phyloP scores from a whole-genome alignment of 1,284 basidiomycete species.

The Rhodotorula sp. region DNA sequence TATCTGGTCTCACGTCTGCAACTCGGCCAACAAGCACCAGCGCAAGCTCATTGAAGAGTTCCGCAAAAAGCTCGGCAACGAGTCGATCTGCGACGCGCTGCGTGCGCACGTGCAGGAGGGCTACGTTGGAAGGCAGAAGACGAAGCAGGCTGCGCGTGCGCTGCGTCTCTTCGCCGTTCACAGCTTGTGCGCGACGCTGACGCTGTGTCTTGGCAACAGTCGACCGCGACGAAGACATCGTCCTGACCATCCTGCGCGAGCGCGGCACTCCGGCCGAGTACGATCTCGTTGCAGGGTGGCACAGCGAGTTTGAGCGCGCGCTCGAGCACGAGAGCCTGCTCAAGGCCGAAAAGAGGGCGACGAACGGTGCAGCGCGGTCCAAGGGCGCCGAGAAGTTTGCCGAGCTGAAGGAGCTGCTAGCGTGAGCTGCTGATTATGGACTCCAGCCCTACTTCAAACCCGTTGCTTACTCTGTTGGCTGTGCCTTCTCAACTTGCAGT shows the following conservation, averaged over 20 bases:
- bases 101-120: conserved; percentile 32
- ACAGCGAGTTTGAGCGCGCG: conserved; percentile 12
- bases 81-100: conserved; percentile 20
- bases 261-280: conserved; percentile 9
- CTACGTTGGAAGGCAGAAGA: conserved; percentile 25
- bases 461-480: not conserved
- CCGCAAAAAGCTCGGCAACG: conserved; percentile 24
- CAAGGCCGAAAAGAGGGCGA: too few species aligned
- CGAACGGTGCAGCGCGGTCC: not conserved
- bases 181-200: not conserved
- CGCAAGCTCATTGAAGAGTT: conserved; percentile 30
- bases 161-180: not conserved
- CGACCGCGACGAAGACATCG: conserved; percentile 30
- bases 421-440: conserved; percentile 18
- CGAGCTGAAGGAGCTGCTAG: conserved; percentile 35
- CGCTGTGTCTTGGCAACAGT: not conserved
- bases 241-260: conserved; percentile 36
- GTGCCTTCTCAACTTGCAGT: not conserved
- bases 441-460: not conserved
- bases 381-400: conserved; percentile 10
- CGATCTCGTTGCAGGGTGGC: conserved; percentile 28
- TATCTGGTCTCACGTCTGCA: conserved; percentile 35
- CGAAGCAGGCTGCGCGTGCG: conserved; percentile 25
- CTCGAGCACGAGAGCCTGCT: not conserved
- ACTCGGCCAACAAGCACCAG: conserved; percentile 32